phyloP scores from a whole-genome alignment of 169 alveolate genomes.

The Cyclospora cayetanensis region DNA sequence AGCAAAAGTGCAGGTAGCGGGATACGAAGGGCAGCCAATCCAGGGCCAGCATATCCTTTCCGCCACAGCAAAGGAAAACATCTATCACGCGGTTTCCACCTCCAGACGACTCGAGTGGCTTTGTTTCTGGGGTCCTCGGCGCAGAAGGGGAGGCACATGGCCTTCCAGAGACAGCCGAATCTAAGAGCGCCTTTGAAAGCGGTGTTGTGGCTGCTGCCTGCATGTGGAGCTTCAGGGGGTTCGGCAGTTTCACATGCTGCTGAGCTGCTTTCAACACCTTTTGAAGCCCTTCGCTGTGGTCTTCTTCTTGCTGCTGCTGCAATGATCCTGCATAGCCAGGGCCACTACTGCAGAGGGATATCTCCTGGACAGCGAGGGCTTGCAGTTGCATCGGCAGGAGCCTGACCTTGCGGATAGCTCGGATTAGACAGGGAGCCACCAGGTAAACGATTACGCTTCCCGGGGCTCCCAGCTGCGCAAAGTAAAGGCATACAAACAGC shows the following conservation, averaged over 20 bases:
- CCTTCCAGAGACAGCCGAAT: too few relatives aligned
- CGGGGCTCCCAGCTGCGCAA: background rate
- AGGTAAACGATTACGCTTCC: background rate
- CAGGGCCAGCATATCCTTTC: conserved; percentile 49
- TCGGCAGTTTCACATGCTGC: background rate
- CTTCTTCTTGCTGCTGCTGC: background rate
- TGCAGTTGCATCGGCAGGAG: background rate
- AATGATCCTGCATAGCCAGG: background rate
- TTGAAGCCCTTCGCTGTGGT: background rate
- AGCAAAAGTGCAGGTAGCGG: conserved; percentile 16
- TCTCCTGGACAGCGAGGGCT: background rate
- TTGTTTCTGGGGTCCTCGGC: too few relatives aligned
- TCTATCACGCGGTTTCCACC: background rate
- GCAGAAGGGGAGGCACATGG: too few relatives aligned
- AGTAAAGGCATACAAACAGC: too few relatives aligned
- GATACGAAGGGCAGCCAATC: conserved; percentile 46
- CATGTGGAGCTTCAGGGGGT: background rate
- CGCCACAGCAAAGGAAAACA: conserved; percentile 37
- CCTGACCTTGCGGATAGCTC: background rate
- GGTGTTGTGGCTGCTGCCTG: background rate
- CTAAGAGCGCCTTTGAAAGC: background rate
- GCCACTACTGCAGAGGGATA: background rate
- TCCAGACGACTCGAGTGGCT: too few relatives aligned
- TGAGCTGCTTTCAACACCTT: background rate
- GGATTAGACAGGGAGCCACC: background rate